Percentiles rank a stretch among this genome's conserved stretches.
Conservation (phyloP, 108 stramenopile genomes). For the Pseudonitzschia multiseries region DNA sequence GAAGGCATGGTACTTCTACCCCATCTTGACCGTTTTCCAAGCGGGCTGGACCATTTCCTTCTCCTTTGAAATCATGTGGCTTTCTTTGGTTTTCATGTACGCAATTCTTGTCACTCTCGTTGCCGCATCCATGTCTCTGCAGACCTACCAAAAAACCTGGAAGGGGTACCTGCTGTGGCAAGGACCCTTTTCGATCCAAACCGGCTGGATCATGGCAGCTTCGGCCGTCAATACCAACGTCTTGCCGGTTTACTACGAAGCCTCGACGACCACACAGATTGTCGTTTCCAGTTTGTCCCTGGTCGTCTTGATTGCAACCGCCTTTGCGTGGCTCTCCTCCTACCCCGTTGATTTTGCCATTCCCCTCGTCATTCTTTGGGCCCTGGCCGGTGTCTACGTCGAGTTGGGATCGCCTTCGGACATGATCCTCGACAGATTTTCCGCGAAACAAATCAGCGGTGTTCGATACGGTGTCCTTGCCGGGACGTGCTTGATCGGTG, state of each 20-base stretch:
- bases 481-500: neutral
- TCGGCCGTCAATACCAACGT: constrained; percentile 68
- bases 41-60: constrained; percentile 69
- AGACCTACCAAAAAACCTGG: constrained; percentile 15
- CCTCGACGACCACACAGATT: constrained; percentile 40
- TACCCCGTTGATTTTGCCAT: constrained; percentile 49
- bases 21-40: constrained; percentile 47
- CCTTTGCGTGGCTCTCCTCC: constrained; percentile 33
- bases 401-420: constrained; percentile 48
- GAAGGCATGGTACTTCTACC: constrained; percentile 44
- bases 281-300: constrained; percentile 48
- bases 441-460: constrained; percentile 13
- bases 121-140: constrained; percentile 1
- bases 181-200: constrained; percentile 70
- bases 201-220: constrained; percentile 82
- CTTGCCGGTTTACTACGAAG: constrained; percentile 39
- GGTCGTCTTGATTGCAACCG: constrained; percentile 46
- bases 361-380: constrained; percentile 61
- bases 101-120: constrained; percentile 29
- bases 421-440: constrained; percentile 42
- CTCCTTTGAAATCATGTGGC: constrained; percentile 50
- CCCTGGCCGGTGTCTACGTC: constrained; percentile 45
- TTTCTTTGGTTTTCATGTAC: constrained; percentile 58
- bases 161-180: constrained; percentile 54
- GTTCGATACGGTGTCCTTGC: constrained; percentile 14